These are phyloP conservation scores for Neostapfia colusana DNA, from an alignment of 176 grass and related monocot genomes.

Conservation along the genomic window DNA sequence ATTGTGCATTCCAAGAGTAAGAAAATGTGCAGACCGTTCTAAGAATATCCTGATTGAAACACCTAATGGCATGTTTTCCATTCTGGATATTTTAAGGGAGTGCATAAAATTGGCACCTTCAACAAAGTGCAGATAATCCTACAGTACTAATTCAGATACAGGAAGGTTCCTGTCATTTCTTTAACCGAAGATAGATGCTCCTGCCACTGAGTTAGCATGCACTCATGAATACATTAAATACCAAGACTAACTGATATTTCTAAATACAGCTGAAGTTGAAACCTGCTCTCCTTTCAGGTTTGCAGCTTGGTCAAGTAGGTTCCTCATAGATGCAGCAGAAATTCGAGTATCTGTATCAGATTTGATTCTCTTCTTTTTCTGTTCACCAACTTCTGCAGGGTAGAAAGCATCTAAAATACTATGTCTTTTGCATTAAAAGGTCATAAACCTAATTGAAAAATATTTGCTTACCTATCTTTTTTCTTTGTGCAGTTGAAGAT, in stretches of 20 bases:
- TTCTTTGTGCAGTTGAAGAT: constrained; percentile 64
- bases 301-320: constrained; percentile 83
- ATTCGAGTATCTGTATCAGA: constrained; percentile 71
- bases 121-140: constrained; percentile 33
- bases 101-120: constrained; percentile 28
- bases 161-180: constrained; percentile 30
- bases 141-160: constrained; percentile 30
- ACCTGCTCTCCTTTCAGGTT: constrained; percentile 98
- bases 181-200: constrained; percentile 43
- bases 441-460: constrained; percentile 8
- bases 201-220: constrained; percentile 11
- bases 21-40: constrained; percentile 2
- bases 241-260: constrained; percentile 54
- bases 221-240: constrained; percentile 41
- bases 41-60: constrained; percentile 27
- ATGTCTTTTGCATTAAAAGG: constrained; percentile 16
- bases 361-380: constrained; percentile 92
- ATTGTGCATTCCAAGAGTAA: neutral
- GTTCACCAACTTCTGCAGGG: constrained; percentile 72
- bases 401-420: constrained; percentile 43
- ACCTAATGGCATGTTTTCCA: constrained; percentile 17
- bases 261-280: constrained; percentile 47
- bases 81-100: constrained; percentile 27
- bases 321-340: constrained; percentile 72
- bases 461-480: constrained; percentile 74